A percentile compares a stretch with the other conserved stretches of the same genome.
phyloP scores from a whole-genome alignment of 352 stramenopile species.

The Halophytophthora polymorphica region DNA sequence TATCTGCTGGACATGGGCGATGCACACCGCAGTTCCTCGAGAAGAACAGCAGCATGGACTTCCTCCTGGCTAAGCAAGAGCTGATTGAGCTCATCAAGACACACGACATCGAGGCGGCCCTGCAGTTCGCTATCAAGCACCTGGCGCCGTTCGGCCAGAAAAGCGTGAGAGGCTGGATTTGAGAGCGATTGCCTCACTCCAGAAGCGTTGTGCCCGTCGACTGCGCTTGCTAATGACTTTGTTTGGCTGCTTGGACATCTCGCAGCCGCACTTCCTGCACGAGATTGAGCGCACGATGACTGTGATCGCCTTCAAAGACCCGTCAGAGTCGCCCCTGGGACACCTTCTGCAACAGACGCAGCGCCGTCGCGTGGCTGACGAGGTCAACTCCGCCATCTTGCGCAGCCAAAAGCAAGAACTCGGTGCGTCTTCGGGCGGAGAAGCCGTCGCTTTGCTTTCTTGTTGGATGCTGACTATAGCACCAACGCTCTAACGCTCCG shows the following conservation, averaged over 20 bases:
- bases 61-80: slow-evolving; percentile 78
- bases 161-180: slow-evolving; percentile 38
- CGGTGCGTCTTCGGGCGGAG: slow-evolving; percentile 23
- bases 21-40: slow-evolving; percentile 44
- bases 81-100: slow-evolving; percentile 78
- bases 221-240: slow-evolving; percentile 1
- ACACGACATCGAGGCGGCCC: slow-evolving; percentile 55
- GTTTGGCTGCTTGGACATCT: not conserved
- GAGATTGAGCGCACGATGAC: slow-evolving; percentile 81
- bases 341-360: slow-evolving; percentile 62
- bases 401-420: slow-evolving; percentile 72
- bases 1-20: not conserved
- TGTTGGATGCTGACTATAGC: not conserved
- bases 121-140: slow-evolving; percentile 69
- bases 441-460: not conserved
- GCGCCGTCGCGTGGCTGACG: slow-evolving; percentile 59
- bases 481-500: not conserved
- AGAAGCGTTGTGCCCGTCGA: not conserved
- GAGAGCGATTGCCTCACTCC: not conserved
- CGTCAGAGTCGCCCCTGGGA: slow-evolving; percentile 46
- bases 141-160: slow-evolving; percentile 73
- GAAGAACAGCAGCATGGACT: slow-evolving; percentile 60
- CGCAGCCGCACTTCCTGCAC: slow-evolving; percentile 60
- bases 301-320: slow-evolving; percentile 73
- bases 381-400: slow-evolving; percentile 76